Percentiles rank a stretch among this genome's conserved stretches.
phyloP scores from a whole-genome alignment of 2,329 filamentous ascomycete genomes.

The Chaetomiaceae sp. region DNA sequence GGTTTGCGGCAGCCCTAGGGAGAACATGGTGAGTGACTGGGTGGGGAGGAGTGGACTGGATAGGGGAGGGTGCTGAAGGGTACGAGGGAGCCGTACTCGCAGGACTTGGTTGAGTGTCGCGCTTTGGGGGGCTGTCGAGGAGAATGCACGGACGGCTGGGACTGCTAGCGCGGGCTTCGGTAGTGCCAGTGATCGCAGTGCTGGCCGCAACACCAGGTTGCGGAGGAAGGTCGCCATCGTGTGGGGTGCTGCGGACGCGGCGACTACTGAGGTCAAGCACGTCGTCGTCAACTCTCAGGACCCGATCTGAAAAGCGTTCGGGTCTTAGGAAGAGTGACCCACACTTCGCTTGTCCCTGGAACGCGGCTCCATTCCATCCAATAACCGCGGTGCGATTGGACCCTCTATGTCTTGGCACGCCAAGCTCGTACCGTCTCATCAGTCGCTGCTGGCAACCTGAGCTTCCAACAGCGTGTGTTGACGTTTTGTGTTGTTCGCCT shows the following conservation, averaged over 20 bases:
- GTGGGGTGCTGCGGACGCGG: slow-evolving; percentile 10
- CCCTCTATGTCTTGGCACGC: no score
- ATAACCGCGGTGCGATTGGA: no score
- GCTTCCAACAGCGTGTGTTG: no score
- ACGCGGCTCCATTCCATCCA: no score
- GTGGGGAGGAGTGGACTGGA: not conserved
- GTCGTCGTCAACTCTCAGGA: slow-evolving; percentile 9
- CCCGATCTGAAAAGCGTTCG: no score
- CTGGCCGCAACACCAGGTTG: slow-evolving; percentile 25
- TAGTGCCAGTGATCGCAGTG: slow-evolving; percentile 21
- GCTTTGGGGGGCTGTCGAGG: slow-evolving; percentile 41
- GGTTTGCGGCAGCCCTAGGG: slow-evolving; percentile 65
- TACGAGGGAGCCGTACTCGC: no score
- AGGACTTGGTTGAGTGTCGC: slow-evolving; percentile 71
- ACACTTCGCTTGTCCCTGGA: no score
- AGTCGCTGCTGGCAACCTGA: no score
- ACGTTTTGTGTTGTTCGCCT: no score
- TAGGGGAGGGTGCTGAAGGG: no score
- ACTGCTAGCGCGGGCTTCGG: slow-evolving; percentile 7
- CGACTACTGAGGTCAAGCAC: not conserved
- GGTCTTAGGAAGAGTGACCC: no score
- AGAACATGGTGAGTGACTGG: not conserved
- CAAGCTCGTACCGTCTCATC: no score
- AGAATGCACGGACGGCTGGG: slow-evolving; percentile 30
- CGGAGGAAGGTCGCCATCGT: slow-evolving; percentile 34